These are phyloP conservation scores for Fusarium sp. DNA, from an alignment of 2,329 filamentous ascomycete species.

Conservation along the genomic window DNA sequence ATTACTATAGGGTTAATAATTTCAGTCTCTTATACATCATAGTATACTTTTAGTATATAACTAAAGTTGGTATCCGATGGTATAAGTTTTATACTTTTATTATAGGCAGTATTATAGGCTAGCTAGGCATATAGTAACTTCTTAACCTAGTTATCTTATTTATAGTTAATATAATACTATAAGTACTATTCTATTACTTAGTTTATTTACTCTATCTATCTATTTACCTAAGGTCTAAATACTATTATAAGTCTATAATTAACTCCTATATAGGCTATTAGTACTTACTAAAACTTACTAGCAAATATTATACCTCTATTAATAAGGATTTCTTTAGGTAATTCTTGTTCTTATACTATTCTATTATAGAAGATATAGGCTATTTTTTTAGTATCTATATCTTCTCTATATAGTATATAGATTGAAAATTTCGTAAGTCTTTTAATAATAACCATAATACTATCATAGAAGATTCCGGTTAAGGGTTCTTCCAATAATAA, in stretches of 20 bases:
- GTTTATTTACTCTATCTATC: too few relatives aligned
- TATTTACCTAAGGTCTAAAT: too few relatives aligned
- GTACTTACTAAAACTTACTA: neutral
- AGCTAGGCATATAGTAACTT: neutral
- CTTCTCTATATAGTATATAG: neutral
- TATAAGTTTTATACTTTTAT: neutral
- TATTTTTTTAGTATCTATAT: neutral
- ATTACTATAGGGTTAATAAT: too few relatives aligned
- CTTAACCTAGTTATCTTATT: rapidly evolving
- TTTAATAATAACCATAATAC: neutral
- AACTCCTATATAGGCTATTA: neutral
- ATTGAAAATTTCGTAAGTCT: neutral
- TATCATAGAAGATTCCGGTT: too few relatives aligned
- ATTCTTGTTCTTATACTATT: rapidly evolving
- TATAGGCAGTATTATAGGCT: neutral
- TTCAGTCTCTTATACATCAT: too few relatives aligned
- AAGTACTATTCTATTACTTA: too few relatives aligned
- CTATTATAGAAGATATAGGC: neutral
- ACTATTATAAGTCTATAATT: neutral
- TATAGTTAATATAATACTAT: neutral
- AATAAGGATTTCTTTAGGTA: neutral
- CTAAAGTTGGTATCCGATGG: rapidly evolving
- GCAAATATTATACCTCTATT: neutral
- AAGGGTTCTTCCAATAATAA: neutral
- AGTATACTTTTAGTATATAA: rapidly evolving